A percentile compares a stretch with the other conserved stretches of the same genome.
These are phyloP conservation scores for Cordia subcordata DNA, from an alignment of 257 asterid genomes.

Conservation along the genomic window DNA sequence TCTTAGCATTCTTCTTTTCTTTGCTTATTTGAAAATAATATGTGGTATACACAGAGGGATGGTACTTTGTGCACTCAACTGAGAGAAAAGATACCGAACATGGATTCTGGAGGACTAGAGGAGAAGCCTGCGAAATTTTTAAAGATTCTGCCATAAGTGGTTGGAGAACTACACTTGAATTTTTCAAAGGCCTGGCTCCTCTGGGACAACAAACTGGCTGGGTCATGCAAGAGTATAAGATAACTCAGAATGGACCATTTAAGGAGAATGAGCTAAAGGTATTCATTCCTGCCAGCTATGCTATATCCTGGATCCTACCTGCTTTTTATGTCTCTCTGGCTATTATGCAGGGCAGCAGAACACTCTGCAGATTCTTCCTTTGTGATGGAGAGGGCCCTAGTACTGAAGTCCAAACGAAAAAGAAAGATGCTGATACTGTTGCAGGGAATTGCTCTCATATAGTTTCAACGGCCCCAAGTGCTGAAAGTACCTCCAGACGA, in stretches of 20 bases:
- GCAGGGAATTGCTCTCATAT: neutral
- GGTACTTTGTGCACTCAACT: constrained; percentile 39
- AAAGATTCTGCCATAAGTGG: constrained; percentile 37
- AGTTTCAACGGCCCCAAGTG: constrained; percentile 13
- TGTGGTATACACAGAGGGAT: constrained; percentile 42
- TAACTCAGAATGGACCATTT: constrained; percentile 23
- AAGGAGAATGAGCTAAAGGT: constrained; percentile 38
- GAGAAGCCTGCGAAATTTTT: constrained; percentile 38
- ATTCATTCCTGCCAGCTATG: constrained; percentile 4
- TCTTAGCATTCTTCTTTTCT: no score
- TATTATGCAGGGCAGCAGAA: constrained; percentile 47
- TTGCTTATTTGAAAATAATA: neutral
- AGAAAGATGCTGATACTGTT: constrained; percentile 6
- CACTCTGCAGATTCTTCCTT: constrained; percentile 49
- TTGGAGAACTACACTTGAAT: constrained; percentile 55
- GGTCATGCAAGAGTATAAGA: constrained; percentile 58
- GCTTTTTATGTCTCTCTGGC: constrained; percentile 33
- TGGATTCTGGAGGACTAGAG: constrained; percentile 60
- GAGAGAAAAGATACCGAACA: constrained; percentile 26
- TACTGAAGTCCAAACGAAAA: constrained; percentile 8
- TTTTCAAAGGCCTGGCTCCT: constrained; percentile 33
- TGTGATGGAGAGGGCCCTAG: constrained; percentile 13
- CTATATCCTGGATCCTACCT: neutral
- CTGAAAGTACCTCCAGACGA: constrained; percentile 8
- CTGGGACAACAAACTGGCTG: constrained; percentile 34